phyloP scores from a whole-genome alignment of 2,329 filamentous ascomycete genomes.

The Torrubiella hemipterigena region DNA sequence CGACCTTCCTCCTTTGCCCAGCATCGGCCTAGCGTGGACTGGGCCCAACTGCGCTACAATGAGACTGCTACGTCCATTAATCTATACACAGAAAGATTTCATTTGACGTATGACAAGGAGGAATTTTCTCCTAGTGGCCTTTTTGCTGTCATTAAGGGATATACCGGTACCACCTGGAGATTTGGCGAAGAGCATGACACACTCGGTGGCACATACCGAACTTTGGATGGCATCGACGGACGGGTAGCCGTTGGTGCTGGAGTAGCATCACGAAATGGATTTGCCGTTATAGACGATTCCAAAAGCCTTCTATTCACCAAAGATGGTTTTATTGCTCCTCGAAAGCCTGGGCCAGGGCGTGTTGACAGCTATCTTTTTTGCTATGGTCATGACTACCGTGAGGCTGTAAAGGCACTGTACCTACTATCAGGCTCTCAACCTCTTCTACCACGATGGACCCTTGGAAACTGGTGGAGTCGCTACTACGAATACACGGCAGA shows the following conservation, averaged over 20 bases:
- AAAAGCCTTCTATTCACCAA: conserved; percentile 43
- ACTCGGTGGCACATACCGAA: conserved; percentile 37
- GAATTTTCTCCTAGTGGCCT: conserved; percentile 40
- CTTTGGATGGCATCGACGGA: conserved; percentile 31
- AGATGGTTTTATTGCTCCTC: conserved; percentile 37
- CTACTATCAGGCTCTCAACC: conserved; percentile 44
- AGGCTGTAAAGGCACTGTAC: conserved; percentile 41
- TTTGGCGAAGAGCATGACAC: conserved; percentile 32
- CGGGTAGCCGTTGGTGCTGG: conserved; percentile 35
- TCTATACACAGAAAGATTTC: conserved; percentile 42
- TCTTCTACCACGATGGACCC: conserved; percentile 40
- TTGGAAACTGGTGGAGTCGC: conserved; percentile 56
- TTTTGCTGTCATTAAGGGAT: conserved; percentile 18
- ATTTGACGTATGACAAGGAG: conserved; percentile 46
- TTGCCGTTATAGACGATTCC: conserved; percentile 40
- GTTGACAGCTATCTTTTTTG: conserved; percentile 48
- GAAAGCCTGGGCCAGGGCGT: conserved; percentile 28
- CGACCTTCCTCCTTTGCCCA: conserved; percentile 50
- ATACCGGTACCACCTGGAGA: conserved; percentile 26
- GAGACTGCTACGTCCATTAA: conserved; percentile 34
- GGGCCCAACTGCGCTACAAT: conserved; percentile 31
- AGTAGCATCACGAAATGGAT: conserved; percentile 37
- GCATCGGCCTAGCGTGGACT: conserved; percentile 30
- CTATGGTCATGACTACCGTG: conserved; percentile 44
- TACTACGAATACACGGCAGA: conserved; percentile 45